Evolutionary conservation across 1,284 basidiomycete species (phyloP).

Genomic region (Tilletiaria anomala): DNA sequence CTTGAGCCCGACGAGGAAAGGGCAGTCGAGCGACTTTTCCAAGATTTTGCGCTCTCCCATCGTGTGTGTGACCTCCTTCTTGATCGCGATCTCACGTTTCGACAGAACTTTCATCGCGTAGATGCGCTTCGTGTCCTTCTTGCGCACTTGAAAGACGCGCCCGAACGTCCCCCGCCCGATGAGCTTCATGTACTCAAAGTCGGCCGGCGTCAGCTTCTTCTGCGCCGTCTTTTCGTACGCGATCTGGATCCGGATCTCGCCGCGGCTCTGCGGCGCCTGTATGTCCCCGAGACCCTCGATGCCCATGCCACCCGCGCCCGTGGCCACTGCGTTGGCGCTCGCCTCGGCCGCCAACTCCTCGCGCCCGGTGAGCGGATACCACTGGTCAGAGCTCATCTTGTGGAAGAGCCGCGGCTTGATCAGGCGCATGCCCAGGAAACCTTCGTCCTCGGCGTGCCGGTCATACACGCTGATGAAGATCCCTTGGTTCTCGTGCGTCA

Average conservation of each 20-base stretch:
- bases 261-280: conserved; percentile 36
- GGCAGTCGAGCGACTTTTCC: conserved; percentile 80
- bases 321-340: conserved; percentile 1
- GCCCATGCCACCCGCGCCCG: no score
- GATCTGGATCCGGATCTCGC: conserved; percentile 86
- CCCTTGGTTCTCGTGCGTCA: conserved; percentile 74
- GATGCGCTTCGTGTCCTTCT: conserved; percentile 92
- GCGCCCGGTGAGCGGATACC: conserved; percentile 63
- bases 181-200: conserved; percentile 97
- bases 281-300: no score
- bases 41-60: conserved; percentile 99
- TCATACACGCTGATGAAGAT: conserved; percentile 88
- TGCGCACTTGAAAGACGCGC: conserved; percentile 92
- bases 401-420: conserved; percentile 78
- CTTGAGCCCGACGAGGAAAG: conserved; percentile 95
- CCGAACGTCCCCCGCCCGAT: conserved; percentile 98
- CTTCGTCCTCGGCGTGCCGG: conserved; percentile 63
- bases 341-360: conserved; percentile 18
- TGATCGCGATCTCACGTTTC: conserved; percentile 96
- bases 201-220: conserved; percentile 43
- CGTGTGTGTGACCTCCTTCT: conserved; percentile 98
- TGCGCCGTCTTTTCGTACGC: conserved; percentile 55
- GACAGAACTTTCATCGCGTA: conserved; percentile 99
- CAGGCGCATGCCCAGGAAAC: conserved; percentile 79
- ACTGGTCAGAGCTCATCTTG: conserved; percentile 88